Evolutionary conservation across 2,329 filamentous ascomycete genomes (phyloP).

Genomic region (Xylaria sp.): DNA sequence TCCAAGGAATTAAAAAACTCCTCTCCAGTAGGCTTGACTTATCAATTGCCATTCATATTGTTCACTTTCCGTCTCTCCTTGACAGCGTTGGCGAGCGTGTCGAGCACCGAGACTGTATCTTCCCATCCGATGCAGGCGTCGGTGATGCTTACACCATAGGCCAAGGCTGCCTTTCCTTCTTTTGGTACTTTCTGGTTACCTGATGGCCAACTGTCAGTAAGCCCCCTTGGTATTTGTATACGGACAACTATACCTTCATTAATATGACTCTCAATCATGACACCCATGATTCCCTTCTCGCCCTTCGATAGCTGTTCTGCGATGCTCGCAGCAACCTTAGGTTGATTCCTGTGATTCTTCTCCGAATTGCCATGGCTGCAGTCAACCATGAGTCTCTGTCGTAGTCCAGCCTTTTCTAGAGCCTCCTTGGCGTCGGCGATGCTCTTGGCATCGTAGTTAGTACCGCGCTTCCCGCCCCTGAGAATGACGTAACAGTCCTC

Average conservation of each 20-base stretch:
- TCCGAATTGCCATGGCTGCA: conserved; percentile 96
- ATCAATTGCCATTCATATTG: conserved; percentile 39
- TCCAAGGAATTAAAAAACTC: no score
- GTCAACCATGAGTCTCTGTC: conserved; percentile 89
- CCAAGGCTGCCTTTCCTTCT: conserved; percentile 82
- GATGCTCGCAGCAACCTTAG: conserved; percentile 82
- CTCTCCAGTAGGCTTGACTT: no score
- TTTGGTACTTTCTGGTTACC: conserved; percentile 89
- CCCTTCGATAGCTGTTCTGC: conserved; percentile 85
- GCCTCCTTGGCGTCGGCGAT: conserved; percentile 83
- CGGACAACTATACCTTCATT: conserved; percentile 73
- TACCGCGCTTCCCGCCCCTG: conserved; percentile 88
- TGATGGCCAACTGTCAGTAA: conserved; percentile 44
- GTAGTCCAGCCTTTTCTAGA: conserved; percentile 74
- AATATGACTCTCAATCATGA: conserved; percentile 99
- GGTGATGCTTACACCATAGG: conserved; percentile 96
- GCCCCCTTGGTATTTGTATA: conserved; percentile 1
- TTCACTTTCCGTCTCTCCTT: conserved; percentile 67
- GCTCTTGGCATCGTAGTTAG: conserved; percentile 88
- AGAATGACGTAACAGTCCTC: conserved; percentile 97
- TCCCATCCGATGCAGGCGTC: conserved; percentile 97
- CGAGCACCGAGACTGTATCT: conserved; percentile 81
- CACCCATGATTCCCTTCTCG: conserved; percentile 88
- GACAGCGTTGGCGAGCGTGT: conserved; percentile 79
- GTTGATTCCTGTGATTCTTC: conserved; percentile 98